Conservation (phyloP, 129 eudicot species). For the Flaveria ramosissima region DNA sequence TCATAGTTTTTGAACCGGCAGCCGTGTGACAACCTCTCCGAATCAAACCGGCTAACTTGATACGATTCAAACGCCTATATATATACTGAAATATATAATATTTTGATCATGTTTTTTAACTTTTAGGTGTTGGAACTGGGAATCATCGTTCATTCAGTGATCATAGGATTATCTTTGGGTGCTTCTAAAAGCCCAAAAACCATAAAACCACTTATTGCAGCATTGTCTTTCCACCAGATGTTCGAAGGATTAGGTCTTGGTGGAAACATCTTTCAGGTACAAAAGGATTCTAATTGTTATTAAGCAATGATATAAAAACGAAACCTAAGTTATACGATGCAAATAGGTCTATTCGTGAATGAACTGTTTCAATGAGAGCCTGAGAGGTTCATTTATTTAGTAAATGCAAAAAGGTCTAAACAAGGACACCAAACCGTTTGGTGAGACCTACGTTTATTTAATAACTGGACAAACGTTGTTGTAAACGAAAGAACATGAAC, state of each 20-base stretch:
- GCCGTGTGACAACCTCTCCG: too few species aligned
- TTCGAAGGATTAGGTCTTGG: constrained; percentile 68
- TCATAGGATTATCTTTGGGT: constrained; percentile 60
- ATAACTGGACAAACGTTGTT: too few species aligned
- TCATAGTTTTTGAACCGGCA: too few species aligned
- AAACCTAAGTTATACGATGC: not conserved
- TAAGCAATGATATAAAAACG: too few species aligned
- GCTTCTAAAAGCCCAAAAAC: constrained; percentile 48
- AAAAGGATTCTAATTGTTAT: not conserved
- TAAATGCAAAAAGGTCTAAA: too few species aligned
- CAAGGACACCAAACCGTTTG: too few species aligned
- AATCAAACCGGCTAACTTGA: not conserved
- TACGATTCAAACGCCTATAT: not conserved
- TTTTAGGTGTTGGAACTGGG: constrained; percentile 55
- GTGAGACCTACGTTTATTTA: too few species aligned
- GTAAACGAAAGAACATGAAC: too few species aligned
- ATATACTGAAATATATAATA: not conserved
- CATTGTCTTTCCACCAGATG: constrained; percentile 55
- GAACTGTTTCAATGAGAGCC: too few species aligned
- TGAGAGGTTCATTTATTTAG: too few species aligned
- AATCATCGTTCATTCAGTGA: constrained; percentile 51
- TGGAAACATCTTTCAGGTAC: constrained; percentile 57
- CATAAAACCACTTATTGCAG: constrained; percentile 52
- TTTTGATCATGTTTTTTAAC: not conserved
- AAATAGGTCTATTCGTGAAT: not conserved